Evolutionary conservation across 371 early-diverging fungal species (phyloP).

Genomic region (Rhizopus sp.): DNA sequence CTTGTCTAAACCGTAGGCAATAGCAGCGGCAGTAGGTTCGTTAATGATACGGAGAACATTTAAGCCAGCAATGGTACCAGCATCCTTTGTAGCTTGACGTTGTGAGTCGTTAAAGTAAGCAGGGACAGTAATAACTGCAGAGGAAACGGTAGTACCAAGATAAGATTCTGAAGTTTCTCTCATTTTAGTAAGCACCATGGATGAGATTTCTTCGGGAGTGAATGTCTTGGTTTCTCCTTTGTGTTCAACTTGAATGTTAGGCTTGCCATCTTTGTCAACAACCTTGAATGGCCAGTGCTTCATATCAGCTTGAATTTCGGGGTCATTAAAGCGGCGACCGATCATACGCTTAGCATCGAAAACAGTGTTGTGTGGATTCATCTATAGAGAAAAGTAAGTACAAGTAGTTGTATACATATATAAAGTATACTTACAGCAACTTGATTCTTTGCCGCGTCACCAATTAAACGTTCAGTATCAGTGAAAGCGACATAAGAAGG

Average conservation of each 20-base stretch:
- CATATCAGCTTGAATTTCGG: constrained; percentile 83
- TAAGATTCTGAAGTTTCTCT: constrained; percentile 90
- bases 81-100: constrained; percentile 97
- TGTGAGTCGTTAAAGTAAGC: constrained; percentile 89
- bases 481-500: constrained; percentile 85
- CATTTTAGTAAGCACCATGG: constrained; percentile 92
- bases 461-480: constrained; percentile 75
- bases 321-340: constrained; percentile 90
- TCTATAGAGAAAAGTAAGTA: constrained; percentile 58
- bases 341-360: constrained; percentile 96
- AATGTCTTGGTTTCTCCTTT: constrained; percentile 84
- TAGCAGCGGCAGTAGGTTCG: constrained; percentile 98
- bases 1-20: constrained; percentile 94
- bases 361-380: constrained; percentile 90
- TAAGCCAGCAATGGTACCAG: constrained; percentile 91
- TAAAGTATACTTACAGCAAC: constrained; percentile 45
- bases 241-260: constrained; percentile 89
- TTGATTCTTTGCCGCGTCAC: constrained; percentile 82
- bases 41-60: constrained; percentile 94
- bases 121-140: constrained; percentile 84
- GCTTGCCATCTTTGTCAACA: constrained; percentile 90
- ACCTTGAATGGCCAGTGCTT: constrained; percentile 91
- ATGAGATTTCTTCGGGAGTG: constrained; percentile 95
- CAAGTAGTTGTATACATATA: constrained; percentile 17
- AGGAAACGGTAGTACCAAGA: constrained; percentile 76